These are phyloP conservation scores for Amesomyces nigricolor DNA, from an alignment of 2,329 filamentous ascomycete species.

Conservation along the genomic window DNA sequence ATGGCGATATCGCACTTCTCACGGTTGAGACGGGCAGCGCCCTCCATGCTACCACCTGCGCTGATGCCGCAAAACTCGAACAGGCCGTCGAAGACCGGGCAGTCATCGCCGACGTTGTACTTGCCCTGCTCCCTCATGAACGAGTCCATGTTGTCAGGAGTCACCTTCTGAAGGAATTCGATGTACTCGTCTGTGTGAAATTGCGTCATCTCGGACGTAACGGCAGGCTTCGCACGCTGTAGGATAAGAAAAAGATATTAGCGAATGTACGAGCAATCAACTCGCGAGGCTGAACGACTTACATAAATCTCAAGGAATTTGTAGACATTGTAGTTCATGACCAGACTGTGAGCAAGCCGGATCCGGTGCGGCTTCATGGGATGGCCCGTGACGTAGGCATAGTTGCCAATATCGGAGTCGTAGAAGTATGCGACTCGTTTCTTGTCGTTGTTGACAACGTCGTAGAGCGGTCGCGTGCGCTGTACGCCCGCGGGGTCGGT, in stretches of 20 bases:
- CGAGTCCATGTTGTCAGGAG: conserved; percentile 95
- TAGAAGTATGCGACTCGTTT: conserved; percentile 98
- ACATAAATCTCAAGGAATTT: conserved; percentile 96
- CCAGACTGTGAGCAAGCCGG: conserved; percentile 87
- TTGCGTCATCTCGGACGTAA: conserved; percentile 81
- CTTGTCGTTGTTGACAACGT: conserved; percentile 39
- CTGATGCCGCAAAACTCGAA: conserved; percentile 96
- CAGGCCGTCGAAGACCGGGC: conserved; percentile 95
- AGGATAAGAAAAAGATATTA: background rate
- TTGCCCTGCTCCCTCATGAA: conserved; percentile 86
- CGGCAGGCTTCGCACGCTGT: conserved; percentile 79
- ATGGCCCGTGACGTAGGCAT: conserved; percentile 93
- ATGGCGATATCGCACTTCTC: conserved; percentile 94
- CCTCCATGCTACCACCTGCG: conserved; percentile 88
- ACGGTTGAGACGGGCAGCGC: conserved; percentile 81
- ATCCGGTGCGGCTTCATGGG: conserved; percentile 99
- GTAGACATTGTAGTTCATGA: conserved; percentile 93
- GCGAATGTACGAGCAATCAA: background rate
- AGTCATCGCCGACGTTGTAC: conserved; percentile 95
- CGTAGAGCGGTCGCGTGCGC: conserved; percentile 43
- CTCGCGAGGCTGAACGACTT: conserved; percentile 40
- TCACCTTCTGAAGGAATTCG: conserved; percentile 90
- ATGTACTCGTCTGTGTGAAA: conserved; percentile 97
- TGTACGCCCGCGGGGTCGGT: conserved; percentile 34
- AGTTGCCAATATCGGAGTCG: conserved; percentile 96